Evolutionary conservation across 345 rosid species (phyloP), one percentile per base, ranked within the genome.

Genomic region (Linum usitatissimum): DNA sequence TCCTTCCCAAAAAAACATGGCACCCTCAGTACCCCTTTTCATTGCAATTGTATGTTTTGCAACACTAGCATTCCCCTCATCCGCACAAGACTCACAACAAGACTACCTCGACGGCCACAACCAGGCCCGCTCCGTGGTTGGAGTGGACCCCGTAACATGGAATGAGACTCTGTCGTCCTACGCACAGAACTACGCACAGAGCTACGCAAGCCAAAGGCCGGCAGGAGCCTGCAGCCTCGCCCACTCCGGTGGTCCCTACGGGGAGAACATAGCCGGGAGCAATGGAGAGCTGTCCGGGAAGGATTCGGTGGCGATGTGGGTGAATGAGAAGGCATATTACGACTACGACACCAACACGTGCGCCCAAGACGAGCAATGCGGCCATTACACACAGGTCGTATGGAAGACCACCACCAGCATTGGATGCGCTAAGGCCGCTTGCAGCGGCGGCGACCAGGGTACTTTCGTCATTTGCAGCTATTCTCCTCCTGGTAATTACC

Each of bases 101-200:
- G 72, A 68, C 62, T 68, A 62, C 66, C 62, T 68, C 0, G 13
- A 60, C 12, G 69, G 57, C 49, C 73, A 70, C 55, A 70, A 70
- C 61, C 5, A 17, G 4, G 73, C 69, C 20, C 73, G 73, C 4
- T 17, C 21, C 10, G 34, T 60, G 0, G 64, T 70, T 2, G 65
- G 62, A 0, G 65, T 64, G 2, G 61, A 20, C 2, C 60, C 55
- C 0, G 20, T 70, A 20, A 55, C 68, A 3, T 70, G 69, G 64
- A 60, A 71, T 63, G 9, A 18, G 30, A 57, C 40, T 0, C 34
- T 71, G 0, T 67, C 64, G 12, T 49, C 75, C 59, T 71, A 66
- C 38, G 75, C 70, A 6, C 67, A 61, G 53, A n/a, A n/a, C n/a
- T n/a, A n/a, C n/a, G n/a, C n/a, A n/a, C n/a, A n/a, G n/a, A 48